A percentile compares a stretch with the other conserved stretches of the same genome.
phyloP scores from a whole-genome alignment of 352 stramenopile genomes.

The Blastocystis sp. region DNA sequence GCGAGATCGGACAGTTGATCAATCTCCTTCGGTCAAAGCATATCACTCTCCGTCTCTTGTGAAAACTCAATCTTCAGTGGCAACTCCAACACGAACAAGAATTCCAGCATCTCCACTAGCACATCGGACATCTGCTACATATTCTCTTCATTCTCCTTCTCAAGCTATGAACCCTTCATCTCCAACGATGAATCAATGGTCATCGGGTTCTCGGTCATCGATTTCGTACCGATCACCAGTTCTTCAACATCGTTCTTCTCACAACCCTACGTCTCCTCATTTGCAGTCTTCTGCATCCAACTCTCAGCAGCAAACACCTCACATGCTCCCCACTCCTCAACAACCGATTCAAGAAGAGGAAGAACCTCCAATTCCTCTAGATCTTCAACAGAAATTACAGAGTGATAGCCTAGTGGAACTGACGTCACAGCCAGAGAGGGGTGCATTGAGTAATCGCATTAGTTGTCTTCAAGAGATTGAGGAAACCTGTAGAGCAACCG shows the following conservation, averaged over 20 bases:
- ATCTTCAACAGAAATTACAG: not conserved
- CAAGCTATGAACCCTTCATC: not conserved
- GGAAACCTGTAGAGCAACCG: not conserved
- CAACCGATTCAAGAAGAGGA: not conserved
- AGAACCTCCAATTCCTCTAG: not conserved
- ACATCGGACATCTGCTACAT: not conserved
- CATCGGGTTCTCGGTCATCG: not conserved
- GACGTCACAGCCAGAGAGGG: not conserved
- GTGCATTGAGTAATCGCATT: not conserved
- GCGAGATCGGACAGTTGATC: not conserved
- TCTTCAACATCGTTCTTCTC: not conserved
- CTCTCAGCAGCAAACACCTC: not conserved
- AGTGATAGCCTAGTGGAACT: not conserved
- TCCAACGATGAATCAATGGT: not conserved
- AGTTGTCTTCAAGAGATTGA: slow-evolving; percentile 14
- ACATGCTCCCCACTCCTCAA: not conserved
- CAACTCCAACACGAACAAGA: not conserved
- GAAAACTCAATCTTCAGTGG: not conserved
- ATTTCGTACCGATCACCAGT: not conserved
- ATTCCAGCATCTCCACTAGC: not conserved
- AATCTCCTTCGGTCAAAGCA: not conserved
- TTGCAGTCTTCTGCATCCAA: not conserved
- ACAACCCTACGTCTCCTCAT: not conserved
- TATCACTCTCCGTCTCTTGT: no score
- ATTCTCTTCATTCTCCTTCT: no score